Evolutionary conservation across 2,329 filamentous ascomycete species (phyloP).

Genomic region (Metarhizium guizhouense): DNA sequence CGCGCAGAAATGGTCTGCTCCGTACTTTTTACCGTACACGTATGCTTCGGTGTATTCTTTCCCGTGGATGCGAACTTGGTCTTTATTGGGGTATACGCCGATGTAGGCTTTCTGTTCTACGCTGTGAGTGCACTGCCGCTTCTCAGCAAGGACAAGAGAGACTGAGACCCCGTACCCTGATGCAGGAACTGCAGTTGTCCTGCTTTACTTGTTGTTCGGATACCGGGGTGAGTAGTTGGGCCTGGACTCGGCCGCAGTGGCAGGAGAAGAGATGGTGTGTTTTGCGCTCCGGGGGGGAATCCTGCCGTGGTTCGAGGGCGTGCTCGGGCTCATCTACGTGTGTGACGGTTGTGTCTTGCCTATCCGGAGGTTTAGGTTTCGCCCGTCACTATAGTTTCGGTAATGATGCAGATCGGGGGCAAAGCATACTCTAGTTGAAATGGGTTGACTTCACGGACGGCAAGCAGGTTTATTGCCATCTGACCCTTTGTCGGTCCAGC

Average conservation of each 20-base stretch:
- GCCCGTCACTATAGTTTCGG: background rate
- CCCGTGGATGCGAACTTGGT: conserved; percentile 17
- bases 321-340: background rate
- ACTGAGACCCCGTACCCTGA: conserved; percentile 13
- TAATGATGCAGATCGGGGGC: too few relatives aligned
- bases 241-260: conserved; percentile 16
- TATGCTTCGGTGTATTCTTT: conserved; percentile 18
- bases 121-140: background rate
- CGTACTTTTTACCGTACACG: conserved; percentile 11
- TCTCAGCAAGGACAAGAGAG: too few relatives aligned
- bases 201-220: conserved; percentile 31
- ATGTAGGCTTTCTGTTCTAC: conserved; percentile 13
- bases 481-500: conserved; percentile 9
- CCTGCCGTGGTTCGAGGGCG: background rate
- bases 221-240: conserved; percentile 18
- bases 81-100: conserved; percentile 16
- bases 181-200: conserved; percentile 26
- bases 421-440: conserved; percentile 14
- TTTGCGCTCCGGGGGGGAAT: background rate
- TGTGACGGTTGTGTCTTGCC: background rate
- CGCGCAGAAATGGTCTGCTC: conserved; percentile 1
- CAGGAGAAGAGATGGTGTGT: conserved; percentile 15
- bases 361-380: background rate
- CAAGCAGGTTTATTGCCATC: conserved; percentile 15
- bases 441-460: conserved; percentile 14